A percentile compares a stretch with the other conserved stretches of the same genome.
These are phyloP conservation scores for Psidium guajava DNA, from an alignment of 345 rosid species.

Conservation along the genomic window DNA sequence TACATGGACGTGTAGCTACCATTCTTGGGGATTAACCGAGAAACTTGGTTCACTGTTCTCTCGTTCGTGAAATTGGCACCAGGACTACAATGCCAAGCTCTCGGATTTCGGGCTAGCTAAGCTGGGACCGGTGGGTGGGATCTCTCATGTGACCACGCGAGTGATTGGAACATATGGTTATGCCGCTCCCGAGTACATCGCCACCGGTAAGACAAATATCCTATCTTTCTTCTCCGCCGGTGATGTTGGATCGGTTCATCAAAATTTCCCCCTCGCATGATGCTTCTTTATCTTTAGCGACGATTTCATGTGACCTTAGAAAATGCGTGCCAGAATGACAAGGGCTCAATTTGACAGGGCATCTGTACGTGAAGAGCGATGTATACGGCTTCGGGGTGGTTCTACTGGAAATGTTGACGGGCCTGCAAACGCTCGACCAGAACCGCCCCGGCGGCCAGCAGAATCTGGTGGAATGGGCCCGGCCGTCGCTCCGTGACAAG, in stretches of 20 bases:
- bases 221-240: neutral
- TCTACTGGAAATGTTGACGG: conserved; percentile 60
- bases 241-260: neutral
- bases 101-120: conserved; percentile 88
- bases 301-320: neutral
- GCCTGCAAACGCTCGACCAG: conserved; percentile 33
- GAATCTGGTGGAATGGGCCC: conserved; percentile 49
- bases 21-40: neutral
- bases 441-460: conserved; percentile 23
- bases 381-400: conserved; percentile 81
- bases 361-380: conserved; percentile 68
- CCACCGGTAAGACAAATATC: conserved; percentile 38
- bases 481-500: conserved; percentile 23
- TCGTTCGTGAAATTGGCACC: neutral
- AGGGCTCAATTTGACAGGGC: conserved; percentile 27
- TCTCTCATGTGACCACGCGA: conserved; percentile 64
- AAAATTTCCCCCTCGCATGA: neutral
- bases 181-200: conserved; percentile 83
- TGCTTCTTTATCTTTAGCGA: neutral
- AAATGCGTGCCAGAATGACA: neutral
- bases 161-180: conserved; percentile 82
- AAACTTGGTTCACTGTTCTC: neutral
- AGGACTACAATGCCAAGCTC: conserved; percentile 70
- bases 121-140: conserved; percentile 57
- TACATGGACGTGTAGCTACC: neutral